Conservation (phyloP, 495 filamentous ascomycete species). For the Lophiotrema nucula region DNA sequence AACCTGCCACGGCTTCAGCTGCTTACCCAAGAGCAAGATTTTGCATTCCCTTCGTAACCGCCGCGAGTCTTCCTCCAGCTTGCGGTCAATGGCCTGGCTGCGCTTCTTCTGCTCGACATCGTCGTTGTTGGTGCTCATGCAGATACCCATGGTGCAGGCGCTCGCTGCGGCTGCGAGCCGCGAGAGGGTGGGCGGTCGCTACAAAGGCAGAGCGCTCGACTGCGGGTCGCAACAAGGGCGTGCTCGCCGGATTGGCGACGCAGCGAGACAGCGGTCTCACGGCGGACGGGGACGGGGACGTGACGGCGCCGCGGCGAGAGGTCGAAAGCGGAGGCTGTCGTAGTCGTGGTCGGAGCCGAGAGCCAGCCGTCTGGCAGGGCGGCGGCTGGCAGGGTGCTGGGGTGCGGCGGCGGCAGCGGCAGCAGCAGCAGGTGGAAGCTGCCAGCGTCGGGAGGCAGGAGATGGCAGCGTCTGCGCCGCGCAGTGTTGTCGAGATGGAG, state of each 20-base stretch:
- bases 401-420: not conserved
- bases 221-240: not conserved
- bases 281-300: not conserved
- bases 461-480: not conserved
- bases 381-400: not conserved
- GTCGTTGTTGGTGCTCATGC: conserved; percentile 74
- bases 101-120: conserved; percentile 89
- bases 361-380: no score
- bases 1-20: conserved; percentile 1
- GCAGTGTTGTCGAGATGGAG: not conserved
- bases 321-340: not conserved
- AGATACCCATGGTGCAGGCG: conserved; percentile 73
- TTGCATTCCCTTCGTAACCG: conserved; percentile 95
- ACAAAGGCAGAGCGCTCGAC: conserved; percentile 29
- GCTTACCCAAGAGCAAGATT: conserved; percentile 86
- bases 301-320: not conserved
- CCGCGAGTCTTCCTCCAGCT: conserved; percentile 87
- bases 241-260: not conserved
- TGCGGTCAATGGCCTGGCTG: conserved; percentile 90
- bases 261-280: not conserved
- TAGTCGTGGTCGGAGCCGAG: not conserved
- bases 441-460: not conserved
- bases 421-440: not conserved
- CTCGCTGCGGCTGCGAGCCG: conserved; percentile 26
- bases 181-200: conserved; percentile 23